phyloP scores from a whole-genome alignment of 345 rosid species.

The Hirschfeldia incana region DNA sequence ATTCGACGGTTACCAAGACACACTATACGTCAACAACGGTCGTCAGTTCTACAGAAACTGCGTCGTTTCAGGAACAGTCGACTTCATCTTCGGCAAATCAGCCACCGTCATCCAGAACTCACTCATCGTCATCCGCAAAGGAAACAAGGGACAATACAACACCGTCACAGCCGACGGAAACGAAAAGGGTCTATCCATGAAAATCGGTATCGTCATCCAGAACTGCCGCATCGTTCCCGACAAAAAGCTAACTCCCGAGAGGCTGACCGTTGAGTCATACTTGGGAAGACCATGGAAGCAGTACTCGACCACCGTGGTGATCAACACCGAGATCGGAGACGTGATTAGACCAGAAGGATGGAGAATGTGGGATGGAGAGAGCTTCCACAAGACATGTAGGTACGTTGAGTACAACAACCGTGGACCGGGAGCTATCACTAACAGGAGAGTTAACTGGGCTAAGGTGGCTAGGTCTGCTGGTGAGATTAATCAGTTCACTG shows the following conservation, averaged over 20 bases:
- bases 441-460: conserved; percentile 58
- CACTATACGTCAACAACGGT: conserved; percentile 54
- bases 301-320: conserved; percentile 54
- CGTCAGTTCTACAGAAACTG: conserved; percentile 72
- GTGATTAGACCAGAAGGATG: conserved; percentile 68
- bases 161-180: conserved; percentile 67
- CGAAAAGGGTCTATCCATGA: conserved; percentile 32
- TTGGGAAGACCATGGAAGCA: conserved; percentile 84
- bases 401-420: conserved; percentile 61
- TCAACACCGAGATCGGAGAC: conserved; percentile 62
- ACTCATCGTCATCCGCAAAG: conserved; percentile 55
- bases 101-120: conserved; percentile 65
- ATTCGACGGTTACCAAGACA: conserved; percentile 74
- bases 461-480: conserved; percentile 34
- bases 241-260: conserved; percentile 40
- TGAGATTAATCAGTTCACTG: conserved; percentile 52
- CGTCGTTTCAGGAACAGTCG: conserved; percentile 68
- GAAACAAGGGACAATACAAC: conserved; percentile 49
- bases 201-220: conserved; percentile 61
- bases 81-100: conserved; percentile 79
- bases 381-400: conserved; percentile 32
- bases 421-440: conserved; percentile 61
- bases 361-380: conserved; percentile 46
- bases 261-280: conserved; percentile 47
- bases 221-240: conserved; percentile 81